A percentile compares a stretch with the other conserved stretches of the same genome.
Evolutionary conservation across 805 yeast genomes (phyloP).

Genomic region (Saturnispora bothae): DNA sequence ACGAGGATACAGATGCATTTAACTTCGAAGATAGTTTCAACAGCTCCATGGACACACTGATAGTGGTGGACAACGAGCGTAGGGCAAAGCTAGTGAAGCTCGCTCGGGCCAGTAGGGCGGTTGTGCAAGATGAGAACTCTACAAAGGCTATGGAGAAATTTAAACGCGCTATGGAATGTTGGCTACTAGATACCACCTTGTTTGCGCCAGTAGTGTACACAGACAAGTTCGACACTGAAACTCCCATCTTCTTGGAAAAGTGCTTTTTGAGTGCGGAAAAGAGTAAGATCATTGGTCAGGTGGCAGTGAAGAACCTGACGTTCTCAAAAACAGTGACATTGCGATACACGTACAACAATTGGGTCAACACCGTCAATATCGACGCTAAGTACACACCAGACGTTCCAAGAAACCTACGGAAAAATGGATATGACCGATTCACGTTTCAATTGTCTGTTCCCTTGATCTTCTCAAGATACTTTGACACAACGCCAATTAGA

Average conservation of each 20-base stretch:
- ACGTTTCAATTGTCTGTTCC: constrained; percentile 49
- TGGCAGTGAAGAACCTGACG: constrained; percentile 68
- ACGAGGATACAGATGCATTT: constrained; percentile 18
- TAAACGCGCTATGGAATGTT: constrained; percentile 22
- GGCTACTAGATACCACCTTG: constrained; percentile 35
- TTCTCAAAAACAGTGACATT: constrained; percentile 59
- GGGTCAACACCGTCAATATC: constrained; percentile 68
- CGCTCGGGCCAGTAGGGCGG: constrained; percentile 15
- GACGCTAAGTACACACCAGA: constrained; percentile 53
- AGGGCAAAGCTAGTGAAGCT: constrained; percentile 10
- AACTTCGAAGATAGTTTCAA: too few relatives aligned
- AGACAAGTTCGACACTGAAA: constrained; percentile 32
- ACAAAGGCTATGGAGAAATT: constrained; percentile 15
- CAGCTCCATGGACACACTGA: constrained; percentile 7
- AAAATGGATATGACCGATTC: constrained; percentile 58
- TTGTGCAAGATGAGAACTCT: constrained; percentile 9
- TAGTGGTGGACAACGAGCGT: constrained; percentile 2
- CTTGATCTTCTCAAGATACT: constrained; percentile 26
- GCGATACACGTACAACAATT: constrained; percentile 65
- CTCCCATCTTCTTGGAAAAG: constrained; percentile 54
- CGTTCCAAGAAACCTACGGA: constrained; percentile 36
- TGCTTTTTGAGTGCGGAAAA: constrained; percentile 50
- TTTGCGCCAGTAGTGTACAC: constrained; percentile 37
- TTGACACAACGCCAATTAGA: constrained; percentile 18
- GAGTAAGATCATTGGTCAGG: constrained; percentile 52